Base-by-base conservation (phyloP, 1,139 yeast genomes). In the Geotrichum citri-aurantii region DNA sequence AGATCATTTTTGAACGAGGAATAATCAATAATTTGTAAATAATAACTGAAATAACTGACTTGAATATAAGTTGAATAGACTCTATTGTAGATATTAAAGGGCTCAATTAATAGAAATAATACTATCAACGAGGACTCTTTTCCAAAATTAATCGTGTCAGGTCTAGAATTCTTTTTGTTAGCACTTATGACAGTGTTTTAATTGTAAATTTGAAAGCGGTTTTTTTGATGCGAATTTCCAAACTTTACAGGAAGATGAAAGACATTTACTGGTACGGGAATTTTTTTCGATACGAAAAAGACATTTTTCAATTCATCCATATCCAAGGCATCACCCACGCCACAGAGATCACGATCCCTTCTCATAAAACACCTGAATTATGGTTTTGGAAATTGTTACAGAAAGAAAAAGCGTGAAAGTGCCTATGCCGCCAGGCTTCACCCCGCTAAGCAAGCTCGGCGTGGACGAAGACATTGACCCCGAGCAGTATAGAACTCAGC, bases 1-100 rank as follows among this genome's bases (percentile, higher is more conserved):
- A 76, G 95, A 61, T 65, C 67, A 33, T 71, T 72, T 58, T 67
- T 72, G 51, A 55, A 59, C 44, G 57, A 55, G 26, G 54, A 48
- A 48, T 59, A 55, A 47, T n/a, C 44, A n/a, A 8, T 10, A n/a
- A 17, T 19, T 52, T 52, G 52, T 54, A 54, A 6, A 48, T 54
- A 44, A 12, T 55, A 23, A 37, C 17, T 37, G 44, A n/a, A 37
- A 37, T 37, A 17, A 37, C 17, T 37, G n/a, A n/a, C 17, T 1
- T 5, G 6, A 37, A 37, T 37, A 37, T 3, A 6, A 2, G n/a
- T 12, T 12, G 5, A 14, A 14, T 6, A 14, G 19, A 17, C 42
- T 14, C 6, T 37, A 12, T 37, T 37, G 17, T 17, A 37, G 7
- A 3, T 37, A 19, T n/a, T n/a, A n/a, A n/a, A n/a, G n/a, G n/a